Evolutionary conservation across 176 grass and related monocot species (phyloP).

Genomic region (Dactylis glomerata): DNA sequence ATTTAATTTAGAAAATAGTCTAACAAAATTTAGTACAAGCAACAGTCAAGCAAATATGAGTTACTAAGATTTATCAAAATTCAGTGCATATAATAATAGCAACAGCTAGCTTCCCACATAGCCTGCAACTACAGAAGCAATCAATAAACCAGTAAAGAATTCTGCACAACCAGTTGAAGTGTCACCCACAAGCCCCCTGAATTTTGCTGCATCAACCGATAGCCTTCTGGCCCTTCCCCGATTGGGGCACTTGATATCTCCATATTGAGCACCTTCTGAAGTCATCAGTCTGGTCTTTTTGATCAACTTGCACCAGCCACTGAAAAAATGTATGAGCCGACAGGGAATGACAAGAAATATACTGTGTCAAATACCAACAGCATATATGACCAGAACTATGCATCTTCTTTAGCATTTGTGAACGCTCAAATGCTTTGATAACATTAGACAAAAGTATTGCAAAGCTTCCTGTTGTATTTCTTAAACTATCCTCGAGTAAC

Average conservation of each 20-base stretch:
- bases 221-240: slow-evolving; percentile 64
- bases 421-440: slow-evolving; percentile 57
- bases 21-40: too few relatives aligned
- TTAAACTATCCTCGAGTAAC: background rate
- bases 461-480: slow-evolving; percentile 44
- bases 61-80: too few relatives aligned
- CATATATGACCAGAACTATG: slow-evolving; percentile 72
- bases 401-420: slow-evolving; percentile 49
- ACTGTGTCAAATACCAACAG: slow-evolving; percentile 54
- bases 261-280: slow-evolving; percentile 64
- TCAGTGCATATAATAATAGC: too few relatives aligned
- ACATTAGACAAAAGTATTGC: slow-evolving; percentile 57
- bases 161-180: slow-evolving; percentile 61
- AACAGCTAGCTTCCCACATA: too few relatives aligned
- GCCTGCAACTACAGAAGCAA: slow-evolving; percentile 31
- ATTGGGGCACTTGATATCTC: slow-evolving; percentile 70
- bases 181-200: slow-evolving; percentile 64
- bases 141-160: slow-evolving; percentile 52
- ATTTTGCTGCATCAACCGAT: slow-evolving; percentile 53
- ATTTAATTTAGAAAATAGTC: too few relatives aligned
- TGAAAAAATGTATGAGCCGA: slow-evolving; percentile 55
- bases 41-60: too few relatives aligned
- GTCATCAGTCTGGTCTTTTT: slow-evolving; percentile 61
- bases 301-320: slow-evolving; percentile 64
- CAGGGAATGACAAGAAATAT: slow-evolving; percentile 52